These are phyloP conservation scores for Prunus mira DNA, from an alignment of 306 rosid genomes.

Conservation along the genomic window DNA sequence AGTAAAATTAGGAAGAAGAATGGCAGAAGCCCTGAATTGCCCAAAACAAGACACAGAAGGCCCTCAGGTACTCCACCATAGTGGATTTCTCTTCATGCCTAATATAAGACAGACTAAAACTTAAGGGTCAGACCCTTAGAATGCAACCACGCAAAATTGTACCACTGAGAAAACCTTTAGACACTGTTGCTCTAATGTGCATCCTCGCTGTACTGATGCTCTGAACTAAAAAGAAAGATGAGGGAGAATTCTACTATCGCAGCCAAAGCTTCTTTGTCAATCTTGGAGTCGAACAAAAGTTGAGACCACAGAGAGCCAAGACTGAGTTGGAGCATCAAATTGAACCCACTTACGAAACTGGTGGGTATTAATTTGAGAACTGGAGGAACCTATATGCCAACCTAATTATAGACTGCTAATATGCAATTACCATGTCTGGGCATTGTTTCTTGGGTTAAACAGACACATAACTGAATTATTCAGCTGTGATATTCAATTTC, in stretches of 20 bases:
- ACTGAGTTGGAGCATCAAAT: background rate
- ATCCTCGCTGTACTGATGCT: background rate
- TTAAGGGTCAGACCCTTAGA: background rate
- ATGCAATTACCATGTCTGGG: background rate
- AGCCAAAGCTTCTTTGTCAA: background rate
- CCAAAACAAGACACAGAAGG: background rate
- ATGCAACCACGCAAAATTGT: background rate
- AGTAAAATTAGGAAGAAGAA: background rate
- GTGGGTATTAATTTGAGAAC: background rate
- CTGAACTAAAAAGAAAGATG: background rate
- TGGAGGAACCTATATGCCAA: background rate
- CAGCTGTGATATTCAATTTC: background rate
- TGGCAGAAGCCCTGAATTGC: background rate
- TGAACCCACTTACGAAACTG: background rate
- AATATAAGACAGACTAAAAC: background rate
- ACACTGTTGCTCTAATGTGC: background rate
- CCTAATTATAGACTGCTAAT: background rate
- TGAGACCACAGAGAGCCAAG: background rate
- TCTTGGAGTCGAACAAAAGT: conserved; percentile 1
- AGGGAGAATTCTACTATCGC: background rate
- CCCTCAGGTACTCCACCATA: background rate
- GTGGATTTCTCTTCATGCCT: background rate
- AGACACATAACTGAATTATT: background rate
- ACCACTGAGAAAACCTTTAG: background rate
- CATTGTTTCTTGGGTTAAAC: background rate